A percentile compares a stretch with the other conserved stretches of the same genome.
These are phyloP conservation scores for Rubia yunnanensis DNA, from an alignment of 257 asterid species.

Conservation along the genomic window DNA sequence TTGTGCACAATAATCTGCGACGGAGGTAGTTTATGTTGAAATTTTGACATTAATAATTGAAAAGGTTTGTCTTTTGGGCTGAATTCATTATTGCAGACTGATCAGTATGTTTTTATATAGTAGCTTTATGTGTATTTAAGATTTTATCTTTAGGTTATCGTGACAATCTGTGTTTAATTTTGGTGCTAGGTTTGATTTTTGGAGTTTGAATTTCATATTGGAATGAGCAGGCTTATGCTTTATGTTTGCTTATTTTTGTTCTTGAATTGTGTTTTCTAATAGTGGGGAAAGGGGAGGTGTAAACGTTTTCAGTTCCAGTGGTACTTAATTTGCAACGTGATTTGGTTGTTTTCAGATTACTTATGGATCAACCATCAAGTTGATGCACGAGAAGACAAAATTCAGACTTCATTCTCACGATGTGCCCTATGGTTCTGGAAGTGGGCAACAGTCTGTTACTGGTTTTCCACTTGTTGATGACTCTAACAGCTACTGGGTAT, in stretches of 20 bases:
- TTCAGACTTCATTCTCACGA: conserved; percentile 81
- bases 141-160: not conserved
- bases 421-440: conserved; percentile 94
- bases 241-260: not conserved
- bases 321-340: not conserved
- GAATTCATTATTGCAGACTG: not conserved
- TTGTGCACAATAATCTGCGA: not conserved
- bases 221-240: not conserved
- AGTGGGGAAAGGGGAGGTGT: not conserved
- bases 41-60: not conserved
- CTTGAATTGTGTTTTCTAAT: not conserved
- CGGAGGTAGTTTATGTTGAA: no score
- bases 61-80: not conserved
- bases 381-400: conserved; percentile 87
- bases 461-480: conserved; percentile 80
- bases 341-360: conserved; percentile 43
- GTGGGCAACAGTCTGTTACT: conserved; percentile 91
- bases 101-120: no score
- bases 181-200: not conserved
- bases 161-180: not conserved
- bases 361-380: conserved; percentile 67
- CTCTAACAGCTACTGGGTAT: conserved; percentile 93
- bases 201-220: not conserved
- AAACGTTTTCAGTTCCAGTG: not conserved
- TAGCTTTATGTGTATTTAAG: not conserved